Conservation (phyloP, 2,329 filamentous ascomycete genomes). For the Aspergillus novoparasiticus region DNA sequence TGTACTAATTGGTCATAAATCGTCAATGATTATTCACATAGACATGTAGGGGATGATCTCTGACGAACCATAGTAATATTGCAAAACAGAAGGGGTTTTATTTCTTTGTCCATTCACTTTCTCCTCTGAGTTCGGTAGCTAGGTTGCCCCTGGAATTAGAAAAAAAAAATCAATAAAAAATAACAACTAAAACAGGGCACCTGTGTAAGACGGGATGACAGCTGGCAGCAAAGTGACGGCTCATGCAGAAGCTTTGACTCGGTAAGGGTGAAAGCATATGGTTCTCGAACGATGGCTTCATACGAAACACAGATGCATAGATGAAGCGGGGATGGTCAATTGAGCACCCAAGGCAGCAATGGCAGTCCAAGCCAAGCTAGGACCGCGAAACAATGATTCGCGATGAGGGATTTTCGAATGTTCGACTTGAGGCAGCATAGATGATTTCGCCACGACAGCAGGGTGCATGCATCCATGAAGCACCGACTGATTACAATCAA, state of each 20-base stretch:
- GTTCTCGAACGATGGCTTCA: slow-evolving; percentile 26
- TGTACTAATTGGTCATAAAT: slow-evolving; percentile 25
- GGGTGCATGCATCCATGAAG: slow-evolving; percentile 42
- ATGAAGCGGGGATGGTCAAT: slow-evolving; percentile 33
- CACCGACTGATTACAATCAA: slow-evolving; percentile 36
- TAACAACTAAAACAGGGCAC: slow-evolving; percentile 21
- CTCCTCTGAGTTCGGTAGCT: slow-evolving; percentile 21
- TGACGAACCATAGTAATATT: slow-evolving; percentile 14
- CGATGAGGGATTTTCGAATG: slow-evolving; percentile 41
- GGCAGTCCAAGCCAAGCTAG: slow-evolving; percentile 29
- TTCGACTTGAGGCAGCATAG: slow-evolving; percentile 32
- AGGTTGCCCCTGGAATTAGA: slow-evolving; percentile 26
- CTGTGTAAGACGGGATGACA: slow-evolving; percentile 36
- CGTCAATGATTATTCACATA: slow-evolving; percentile 18
- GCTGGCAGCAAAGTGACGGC: slow-evolving; percentile 36
- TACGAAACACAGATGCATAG: slow-evolving; percentile 33
- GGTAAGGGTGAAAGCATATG: slow-evolving; percentile 26
- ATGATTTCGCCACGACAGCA: slow-evolving; percentile 40
- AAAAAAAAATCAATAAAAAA: slow-evolving; percentile 1
- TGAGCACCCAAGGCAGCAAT: slow-evolving; percentile 32
- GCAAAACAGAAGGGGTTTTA: not conserved
- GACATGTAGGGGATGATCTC: slow-evolving; percentile 17
- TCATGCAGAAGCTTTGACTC: slow-evolving; percentile 38
- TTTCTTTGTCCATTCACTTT: not conserved
- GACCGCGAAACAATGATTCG: slow-evolving; percentile 24